Percentiles rank a stretch among this genome's conserved stretches.
Evolutionary conservation across 345 rosid species (phyloP).

Genomic region (Mallotus nudiflorus): DNA sequence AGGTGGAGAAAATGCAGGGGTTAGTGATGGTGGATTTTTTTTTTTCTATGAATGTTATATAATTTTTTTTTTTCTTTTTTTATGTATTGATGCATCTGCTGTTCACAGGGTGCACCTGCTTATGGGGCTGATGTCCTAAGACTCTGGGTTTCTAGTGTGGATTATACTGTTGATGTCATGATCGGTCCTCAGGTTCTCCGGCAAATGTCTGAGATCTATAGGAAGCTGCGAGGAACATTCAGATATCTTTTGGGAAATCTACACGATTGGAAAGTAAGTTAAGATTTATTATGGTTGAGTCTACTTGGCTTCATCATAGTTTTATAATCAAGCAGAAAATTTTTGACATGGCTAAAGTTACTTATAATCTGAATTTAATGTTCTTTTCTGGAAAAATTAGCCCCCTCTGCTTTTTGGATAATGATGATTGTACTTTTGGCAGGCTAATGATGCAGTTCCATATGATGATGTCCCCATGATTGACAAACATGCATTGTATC

Average conservation of each 20-base stretch:
- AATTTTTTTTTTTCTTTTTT: too few species aligned
- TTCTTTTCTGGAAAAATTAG: background rate
- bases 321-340: background rate
- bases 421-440: constrained; percentile 31
- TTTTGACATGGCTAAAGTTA: background rate
- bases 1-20: constrained; percentile 86
- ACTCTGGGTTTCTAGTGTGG: constrained; percentile 99
- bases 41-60: constrained; percentile 4
- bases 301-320: background rate
- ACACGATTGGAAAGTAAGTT: constrained; percentile 89
- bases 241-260: constrained; percentile 91
- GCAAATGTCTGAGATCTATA: constrained; percentile 89
- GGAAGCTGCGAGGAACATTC: constrained; percentile 90
- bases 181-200: constrained; percentile 81
- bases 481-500: constrained; percentile 85
- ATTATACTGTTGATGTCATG: constrained; percentile 82
- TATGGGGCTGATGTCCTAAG: constrained; percentile 96
- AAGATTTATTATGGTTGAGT: background rate
- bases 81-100: constrained; percentile 25
- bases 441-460: constrained; percentile 71
- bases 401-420: background rate
- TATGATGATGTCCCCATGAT: constrained; percentile 82
- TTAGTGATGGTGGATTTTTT: constrained; percentile 26
- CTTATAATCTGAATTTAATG: background rate
- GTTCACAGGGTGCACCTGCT: constrained; percentile 79